A percentile compares a stretch with the other conserved stretches of the same genome.
phyloP scores from a whole-genome alignment of 2,329 filamentous ascomycete species.

The Hymenoscyphus linearis region DNA sequence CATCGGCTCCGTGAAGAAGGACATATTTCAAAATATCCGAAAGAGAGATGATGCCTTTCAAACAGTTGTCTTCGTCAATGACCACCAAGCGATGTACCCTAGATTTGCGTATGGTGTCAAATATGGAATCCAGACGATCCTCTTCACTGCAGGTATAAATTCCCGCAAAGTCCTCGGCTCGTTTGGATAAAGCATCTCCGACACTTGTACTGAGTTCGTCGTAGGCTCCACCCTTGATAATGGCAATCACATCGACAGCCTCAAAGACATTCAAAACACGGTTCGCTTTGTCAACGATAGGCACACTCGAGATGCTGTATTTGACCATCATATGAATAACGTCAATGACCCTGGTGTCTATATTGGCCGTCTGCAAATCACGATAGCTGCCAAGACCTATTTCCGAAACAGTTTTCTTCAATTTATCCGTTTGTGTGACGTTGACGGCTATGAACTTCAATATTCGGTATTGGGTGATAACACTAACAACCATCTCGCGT shows the following conservation, averaged over 20 bases:
- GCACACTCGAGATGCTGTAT: constrained; percentile 89
- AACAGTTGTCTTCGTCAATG: constrained; percentile 80
- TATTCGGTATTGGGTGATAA: constrained; percentile 97
- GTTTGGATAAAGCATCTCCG: constrained; percentile 81
- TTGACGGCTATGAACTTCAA: constrained; percentile 99
- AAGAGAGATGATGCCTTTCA: constrained; percentile 85
- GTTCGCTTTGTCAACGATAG: constrained; percentile 75
- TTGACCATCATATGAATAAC: constrained; percentile 92
- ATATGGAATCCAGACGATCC: constrained; percentile 90
- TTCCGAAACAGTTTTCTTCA: constrained; percentile 82
- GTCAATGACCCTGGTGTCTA: constrained; percentile 88
- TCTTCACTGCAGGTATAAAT: constrained; percentile 94
- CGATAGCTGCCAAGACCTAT: constrained; percentile 81
- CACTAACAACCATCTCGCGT: constrained; percentile 87
- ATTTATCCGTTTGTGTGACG: constrained; percentile 71
- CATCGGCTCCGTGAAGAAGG: constrained; percentile 53
- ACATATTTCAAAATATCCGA: constrained; percentile 97
- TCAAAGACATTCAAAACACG: constrained; percentile 93
- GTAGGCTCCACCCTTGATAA: constrained; percentile 90
- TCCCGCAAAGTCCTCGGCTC: constrained; percentile 85
- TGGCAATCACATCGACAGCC: constrained; percentile 91
- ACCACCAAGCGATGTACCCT: constrained; percentile 90
- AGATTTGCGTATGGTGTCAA: constrained; percentile 93
- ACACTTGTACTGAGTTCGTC: constrained; percentile 84
- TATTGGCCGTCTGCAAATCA: constrained; percentile 73